phyloP scores from a whole-genome alignment of 78 protist species.

The Dictyostelium purpureum region DNA sequence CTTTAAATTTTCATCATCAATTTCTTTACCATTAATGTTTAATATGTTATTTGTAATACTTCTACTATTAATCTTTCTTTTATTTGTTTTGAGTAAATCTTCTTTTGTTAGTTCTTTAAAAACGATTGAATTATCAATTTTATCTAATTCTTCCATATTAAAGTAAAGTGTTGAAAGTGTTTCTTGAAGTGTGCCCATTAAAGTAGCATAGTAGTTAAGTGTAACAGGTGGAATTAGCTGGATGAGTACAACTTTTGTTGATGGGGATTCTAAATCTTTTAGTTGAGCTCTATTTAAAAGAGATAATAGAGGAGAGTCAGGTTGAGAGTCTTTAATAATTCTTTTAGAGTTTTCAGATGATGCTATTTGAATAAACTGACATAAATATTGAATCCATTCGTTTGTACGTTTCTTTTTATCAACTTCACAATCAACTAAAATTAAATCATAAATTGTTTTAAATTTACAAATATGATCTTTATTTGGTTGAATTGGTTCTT shows the following conservation, averaged over 20 bases:
- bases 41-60: not conserved
- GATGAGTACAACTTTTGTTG: not conserved
- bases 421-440: not conserved
- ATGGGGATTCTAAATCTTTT: not conserved
- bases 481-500: not conserved
- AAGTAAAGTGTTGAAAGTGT: not conserved
- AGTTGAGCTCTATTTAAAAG: not conserved
- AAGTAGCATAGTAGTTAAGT: not conserved
- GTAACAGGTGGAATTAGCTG: not conserved
- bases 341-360: not conserved
- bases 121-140: not conserved
- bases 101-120: not conserved
- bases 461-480: not conserved
- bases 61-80: not conserved
- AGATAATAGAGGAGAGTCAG: not conserved
- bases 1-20: not conserved
- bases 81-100: not conserved
- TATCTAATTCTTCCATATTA: not conserved
- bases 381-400: not conserved
- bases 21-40: not conserved
- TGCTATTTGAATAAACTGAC: not conserved
- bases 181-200: not conserved
- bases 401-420: not conserved
- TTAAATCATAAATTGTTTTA: not conserved
- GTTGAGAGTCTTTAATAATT: not conserved